phyloP scores from a whole-genome alignment of 2,329 filamentous ascomycete genomes.

The Ceratocystis smalleyi region DNA sequence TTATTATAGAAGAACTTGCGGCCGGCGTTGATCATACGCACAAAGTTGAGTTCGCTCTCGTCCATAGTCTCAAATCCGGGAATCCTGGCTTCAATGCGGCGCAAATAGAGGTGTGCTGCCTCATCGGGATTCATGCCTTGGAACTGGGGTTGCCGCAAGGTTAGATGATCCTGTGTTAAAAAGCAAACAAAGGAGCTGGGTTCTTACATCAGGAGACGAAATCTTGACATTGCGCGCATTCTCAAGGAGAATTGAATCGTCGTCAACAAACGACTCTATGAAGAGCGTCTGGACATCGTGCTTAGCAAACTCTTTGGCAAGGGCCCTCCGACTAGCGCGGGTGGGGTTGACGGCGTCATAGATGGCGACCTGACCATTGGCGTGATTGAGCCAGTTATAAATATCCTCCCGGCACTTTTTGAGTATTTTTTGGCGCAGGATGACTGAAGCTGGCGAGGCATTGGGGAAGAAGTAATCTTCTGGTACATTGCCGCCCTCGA shows the following conservation, averaged over 20 bases:
- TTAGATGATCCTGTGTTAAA: conserved; percentile 8
- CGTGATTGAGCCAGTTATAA: conserved; percentile 87
- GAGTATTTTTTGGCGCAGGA: conserved; percentile 88
- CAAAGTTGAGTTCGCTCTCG: conserved; percentile 84
- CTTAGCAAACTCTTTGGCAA: conserved; percentile 95
- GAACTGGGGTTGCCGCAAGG: conserved; percentile 40
- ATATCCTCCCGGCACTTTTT: conserved; percentile 97
- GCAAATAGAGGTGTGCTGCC: conserved; percentile 80
- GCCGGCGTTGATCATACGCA: conserved; percentile 98
- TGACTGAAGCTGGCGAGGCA: conserved; percentile 79
- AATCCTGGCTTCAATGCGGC: conserved; percentile 80
- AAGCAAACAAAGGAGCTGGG: not conserved
- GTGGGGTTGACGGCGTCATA: conserved; percentile 97
- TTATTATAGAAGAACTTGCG: conserved; percentile 92
- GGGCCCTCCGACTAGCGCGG: conserved; percentile 59
- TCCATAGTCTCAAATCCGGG: conserved; percentile 95
- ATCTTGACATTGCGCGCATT: conserved; percentile 98
- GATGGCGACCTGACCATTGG: conserved; percentile 95
- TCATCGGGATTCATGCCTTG: conserved; percentile 82
- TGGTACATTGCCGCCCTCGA: conserved; percentile 69
- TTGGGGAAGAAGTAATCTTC: conserved; percentile 98
- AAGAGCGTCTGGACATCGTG: conserved; percentile 95
- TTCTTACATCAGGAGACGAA: conserved; percentile 72
- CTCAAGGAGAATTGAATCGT: conserved; percentile 84
- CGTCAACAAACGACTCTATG: conserved; percentile 88